These are phyloP conservation scores for Suillus ampliporus DNA, from an alignment of 768 basidiomycete genomes.

Conservation along the genomic window DNA sequence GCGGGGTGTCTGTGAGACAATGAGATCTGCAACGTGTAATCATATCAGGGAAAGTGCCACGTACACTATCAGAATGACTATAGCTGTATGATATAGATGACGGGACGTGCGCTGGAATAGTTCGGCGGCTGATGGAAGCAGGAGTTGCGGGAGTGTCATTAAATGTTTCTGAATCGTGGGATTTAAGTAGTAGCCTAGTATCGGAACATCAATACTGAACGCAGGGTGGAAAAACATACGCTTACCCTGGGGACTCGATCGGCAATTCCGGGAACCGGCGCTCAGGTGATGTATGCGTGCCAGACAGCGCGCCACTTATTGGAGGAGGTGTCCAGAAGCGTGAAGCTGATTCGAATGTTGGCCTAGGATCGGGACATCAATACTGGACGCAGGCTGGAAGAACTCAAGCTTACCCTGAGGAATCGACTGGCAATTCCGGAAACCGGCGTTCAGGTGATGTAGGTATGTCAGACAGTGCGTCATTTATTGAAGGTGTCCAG, in stretches of 20 bases:
- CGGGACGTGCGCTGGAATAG: slow-evolving; percentile 45
- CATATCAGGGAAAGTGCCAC: slow-evolving; percentile 20
- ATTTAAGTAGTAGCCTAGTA: slow-evolving; percentile 23
- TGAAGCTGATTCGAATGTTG: slow-evolving; percentile 17
- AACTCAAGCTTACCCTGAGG: slow-evolving; percentile 24
- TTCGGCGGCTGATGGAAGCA: slow-evolving; percentile 39
- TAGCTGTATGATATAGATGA: slow-evolving; percentile 52
- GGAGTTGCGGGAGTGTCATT: slow-evolving; percentile 18
- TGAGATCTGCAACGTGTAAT: slow-evolving; percentile 14
- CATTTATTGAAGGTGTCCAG: slow-evolving; percentile 23
- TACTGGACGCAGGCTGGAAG: background rate
- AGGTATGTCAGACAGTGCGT: slow-evolving; percentile 23
- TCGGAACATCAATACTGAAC: slow-evolving; percentile 7
- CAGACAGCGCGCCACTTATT: slow-evolving; percentile 24
- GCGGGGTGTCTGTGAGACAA: slow-evolving; percentile 39
- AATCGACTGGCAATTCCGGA: slow-evolving; percentile 18
- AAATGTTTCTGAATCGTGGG: slow-evolving; percentile 17
- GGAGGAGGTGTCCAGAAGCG: slow-evolving; percentile 20
- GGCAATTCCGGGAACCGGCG: slow-evolving; percentile 20
- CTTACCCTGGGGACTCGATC: slow-evolving; percentile 26
- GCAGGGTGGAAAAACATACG: slow-evolving; percentile 4
- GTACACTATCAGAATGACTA: slow-evolving; percentile 57
- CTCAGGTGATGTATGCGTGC: slow-evolving; percentile 17
- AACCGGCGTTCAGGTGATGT: slow-evolving; percentile 14
- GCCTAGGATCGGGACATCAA: slow-evolving; percentile 11